Evolutionary conservation across 345 rosid genomes (phyloP), one percentile per base, ranked within the genome.

Genomic region (Conringia planisiliqua): DNA sequence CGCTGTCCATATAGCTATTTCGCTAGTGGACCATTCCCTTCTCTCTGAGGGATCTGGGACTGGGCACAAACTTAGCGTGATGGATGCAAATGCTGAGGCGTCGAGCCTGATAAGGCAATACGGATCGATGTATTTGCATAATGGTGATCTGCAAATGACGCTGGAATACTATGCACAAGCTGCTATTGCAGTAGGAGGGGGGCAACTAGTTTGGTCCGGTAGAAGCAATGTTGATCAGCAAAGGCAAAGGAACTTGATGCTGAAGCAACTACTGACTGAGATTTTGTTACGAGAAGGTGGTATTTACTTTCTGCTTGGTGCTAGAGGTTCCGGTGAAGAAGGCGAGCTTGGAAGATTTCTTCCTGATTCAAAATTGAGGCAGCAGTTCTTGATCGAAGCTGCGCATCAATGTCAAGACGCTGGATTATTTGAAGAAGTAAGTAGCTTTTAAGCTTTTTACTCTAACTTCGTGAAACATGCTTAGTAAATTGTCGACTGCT

Each of bases 81-180:
- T 95, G 97, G 97, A 95, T 90, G 87, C 96, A 54, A 76, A 85
- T 78, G 97, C 94, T 16, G 98, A 95, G 84, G 88, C 90, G 58
- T 85, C 94, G 67, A 90, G 97, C 86, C 76, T 95, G 75, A 95
- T 92, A 74, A 90, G 96, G 82, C 98, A 88, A 78, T 84, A 87
- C 80, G 99, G 99, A 18, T 88, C 97, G 59, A 84, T 88, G 77
- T 89, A 81, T 82, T 66, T 92, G 55, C 92, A 86, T 69, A 84
- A 82, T 13, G 99, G 96, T 13, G 83, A 89, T 77, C 88, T 90
- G 62, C 81, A 86, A 48, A 78, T 86, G 88, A 83, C 98, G 62
- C 82, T 90, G 78, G 99, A 92, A 74, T 95, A 95, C 79, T 95
- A 90, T 75, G 97, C 91, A 68, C 98, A 92, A 86, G 99, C 99